Percentiles rank a stretch among this genome's conserved stretches.
These are phyloP conservation scores for Lentinula sp. DNA, from an alignment of 768 basidiomycete species.

Conservation along the genomic window DNA sequence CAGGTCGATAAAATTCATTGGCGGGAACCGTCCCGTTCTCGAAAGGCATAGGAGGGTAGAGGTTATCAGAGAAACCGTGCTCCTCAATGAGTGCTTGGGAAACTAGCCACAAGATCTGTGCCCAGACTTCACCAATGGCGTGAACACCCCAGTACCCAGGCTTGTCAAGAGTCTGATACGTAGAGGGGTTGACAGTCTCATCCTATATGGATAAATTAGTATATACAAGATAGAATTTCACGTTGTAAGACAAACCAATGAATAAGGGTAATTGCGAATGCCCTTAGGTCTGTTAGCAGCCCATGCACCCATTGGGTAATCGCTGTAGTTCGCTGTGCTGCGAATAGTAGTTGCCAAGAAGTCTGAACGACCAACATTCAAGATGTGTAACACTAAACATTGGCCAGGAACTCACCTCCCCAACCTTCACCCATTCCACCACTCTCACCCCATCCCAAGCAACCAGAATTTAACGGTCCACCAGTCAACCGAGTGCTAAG, in stretches of 20 bases:
- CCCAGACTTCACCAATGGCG: conserved; percentile 95
- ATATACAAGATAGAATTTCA: not conserved
- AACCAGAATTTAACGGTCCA: conserved; percentile 87
- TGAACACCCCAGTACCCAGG: conserved; percentile 93
- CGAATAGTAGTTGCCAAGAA: conserved; percentile 87
- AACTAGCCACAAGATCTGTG: conserved; percentile 81
- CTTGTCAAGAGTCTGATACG: conserved; percentile 92
- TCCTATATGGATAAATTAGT: conserved; percentile 27
- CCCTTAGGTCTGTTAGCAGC: conserved; percentile 73
- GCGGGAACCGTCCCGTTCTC: conserved; percentile 58
- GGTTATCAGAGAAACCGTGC: conserved; percentile 71
- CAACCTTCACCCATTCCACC: conserved; percentile 99
- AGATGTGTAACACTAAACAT: not conserved
- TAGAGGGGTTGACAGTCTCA: conserved; percentile 75
- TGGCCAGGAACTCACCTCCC: conserved; percentile 49
- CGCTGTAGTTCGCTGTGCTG: conserved; percentile 61
- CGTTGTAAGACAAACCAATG: conserved; percentile 35
- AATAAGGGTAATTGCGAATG: conserved; percentile 88
- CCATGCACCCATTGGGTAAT: conserved; percentile 94
- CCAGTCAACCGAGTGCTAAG: conserved; percentile 92
- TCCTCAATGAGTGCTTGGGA: conserved; percentile 69
- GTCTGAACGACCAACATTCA: conserved; percentile 30
- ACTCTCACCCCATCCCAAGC: conserved; percentile 92
- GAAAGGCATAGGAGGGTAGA: conserved; percentile 76
- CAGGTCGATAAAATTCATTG: conserved; percentile 69